Percentiles rank a stretch among this genome's conserved stretches.
Conservation (phyloP, 1,284 basidiomycete genomes). For the Clitocybe nebularis region DNA sequence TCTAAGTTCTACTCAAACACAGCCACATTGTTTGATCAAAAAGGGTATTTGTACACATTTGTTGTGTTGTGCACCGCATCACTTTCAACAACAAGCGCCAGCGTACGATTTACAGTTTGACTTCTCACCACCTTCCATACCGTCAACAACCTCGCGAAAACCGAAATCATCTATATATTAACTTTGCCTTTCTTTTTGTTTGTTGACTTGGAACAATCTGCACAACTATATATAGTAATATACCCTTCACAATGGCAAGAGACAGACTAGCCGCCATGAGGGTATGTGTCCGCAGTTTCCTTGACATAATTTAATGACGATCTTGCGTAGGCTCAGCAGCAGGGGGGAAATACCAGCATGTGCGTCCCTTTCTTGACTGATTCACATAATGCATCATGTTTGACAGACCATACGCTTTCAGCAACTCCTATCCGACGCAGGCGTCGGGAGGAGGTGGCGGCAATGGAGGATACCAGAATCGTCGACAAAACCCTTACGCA, state of each 20-base stretch:
- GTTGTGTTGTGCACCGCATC: too few species aligned
- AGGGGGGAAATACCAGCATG: constrained; percentile 50
- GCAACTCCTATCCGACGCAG: constrained; percentile 68
- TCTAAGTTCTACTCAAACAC: too few species aligned
- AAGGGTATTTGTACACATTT: too few species aligned
- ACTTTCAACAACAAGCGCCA: too few species aligned
- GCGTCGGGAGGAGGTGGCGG: constrained; percentile 41
- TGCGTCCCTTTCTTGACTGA: constrained; percentile 29
- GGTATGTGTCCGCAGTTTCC: constrained; percentile 33
- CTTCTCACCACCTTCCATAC: neutral
- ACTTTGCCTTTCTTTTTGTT: too few species aligned
- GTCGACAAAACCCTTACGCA: constrained; percentile 59
- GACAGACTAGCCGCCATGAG: constrained; percentile 83
- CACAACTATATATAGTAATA: constrained; percentile 4
- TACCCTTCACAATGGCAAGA: constrained; percentile 55
- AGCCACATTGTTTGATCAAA: too few species aligned
- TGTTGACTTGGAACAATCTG: constrained; percentile 6
- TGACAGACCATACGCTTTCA: constrained; percentile 24
- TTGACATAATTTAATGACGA: constrained; percentile 1
- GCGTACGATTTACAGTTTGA: too few species aligned
- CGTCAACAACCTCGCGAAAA: too few species aligned
- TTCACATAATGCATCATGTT: constrained; percentile 7
- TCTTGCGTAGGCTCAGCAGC: constrained; percentile 60
- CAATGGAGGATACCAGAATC: constrained; percentile 32
- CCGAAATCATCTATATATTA: too few species aligned